phyloP scores from a whole-genome alignment of 1,139 yeast genomes.

The Kurtzmaniella quercitrusa region DNA sequence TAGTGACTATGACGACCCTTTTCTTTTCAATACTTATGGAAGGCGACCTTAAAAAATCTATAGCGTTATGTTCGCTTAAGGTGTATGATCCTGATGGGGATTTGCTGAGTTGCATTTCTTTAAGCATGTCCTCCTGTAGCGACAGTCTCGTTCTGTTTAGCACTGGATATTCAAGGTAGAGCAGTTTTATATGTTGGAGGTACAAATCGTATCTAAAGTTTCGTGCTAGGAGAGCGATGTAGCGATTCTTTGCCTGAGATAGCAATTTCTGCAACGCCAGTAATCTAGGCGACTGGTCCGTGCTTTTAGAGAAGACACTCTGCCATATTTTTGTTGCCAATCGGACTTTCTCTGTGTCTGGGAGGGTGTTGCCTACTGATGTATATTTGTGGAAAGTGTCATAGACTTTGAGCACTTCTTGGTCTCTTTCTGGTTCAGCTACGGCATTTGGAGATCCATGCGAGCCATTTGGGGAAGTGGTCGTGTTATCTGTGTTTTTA shows the following conservation, averaged over 20 bases:
- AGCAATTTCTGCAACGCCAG: background rate
- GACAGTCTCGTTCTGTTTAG: background rate
- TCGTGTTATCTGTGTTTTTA: background rate
- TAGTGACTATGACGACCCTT: constrained; percentile 17
- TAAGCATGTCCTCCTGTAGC: constrained; percentile 1
- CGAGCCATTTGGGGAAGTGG: background rate
- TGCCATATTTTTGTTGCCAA: constrained; percentile 5
- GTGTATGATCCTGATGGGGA: constrained; percentile 9
- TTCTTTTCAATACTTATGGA: constrained; percentile 10
- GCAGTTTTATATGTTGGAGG: background rate
- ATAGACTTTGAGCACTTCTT: constrained; percentile 1
- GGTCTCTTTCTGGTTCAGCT: background rate
- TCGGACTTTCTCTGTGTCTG: background rate
- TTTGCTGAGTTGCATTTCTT: constrained; percentile 16
- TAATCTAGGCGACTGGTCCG: background rate
- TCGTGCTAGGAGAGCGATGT: constrained; percentile 1
- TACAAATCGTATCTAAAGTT: constrained; percentile 5
- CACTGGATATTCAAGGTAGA: constrained; percentile 1
- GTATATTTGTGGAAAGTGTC: constrained; percentile 1
- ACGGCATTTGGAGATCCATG: background rate
- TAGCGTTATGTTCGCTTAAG: constrained; percentile 13
- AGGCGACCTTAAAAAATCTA: constrained; percentile 13
- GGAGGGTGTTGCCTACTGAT: background rate
- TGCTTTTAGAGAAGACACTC: constrained; percentile 1
- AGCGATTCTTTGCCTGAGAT: background rate